Evolutionary conservation across 2,329 filamentous ascomycete genomes (phyloP).

Genomic region (Alternaria infectoria): DNA sequence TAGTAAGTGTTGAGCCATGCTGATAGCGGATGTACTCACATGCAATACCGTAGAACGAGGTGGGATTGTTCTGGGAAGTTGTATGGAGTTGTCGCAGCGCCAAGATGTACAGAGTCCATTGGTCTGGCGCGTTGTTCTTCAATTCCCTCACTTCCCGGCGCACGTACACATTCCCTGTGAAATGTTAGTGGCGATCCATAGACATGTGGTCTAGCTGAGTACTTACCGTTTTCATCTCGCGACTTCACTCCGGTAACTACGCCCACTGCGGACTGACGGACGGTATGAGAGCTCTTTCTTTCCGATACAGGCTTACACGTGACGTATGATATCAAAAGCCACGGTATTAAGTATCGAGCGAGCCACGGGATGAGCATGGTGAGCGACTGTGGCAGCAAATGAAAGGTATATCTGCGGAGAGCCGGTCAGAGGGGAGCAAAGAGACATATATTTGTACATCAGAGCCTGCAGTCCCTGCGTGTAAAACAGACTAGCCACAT

Average conservation of each 20-base stretch:
- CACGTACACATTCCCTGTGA: slow-evolving; percentile 35
- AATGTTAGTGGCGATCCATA: neutral
- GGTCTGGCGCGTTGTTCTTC: slow-evolving; percentile 61
- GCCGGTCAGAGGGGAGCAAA: neutral
- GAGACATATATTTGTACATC: neutral
- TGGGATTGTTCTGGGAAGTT: slow-evolving; percentile 64
- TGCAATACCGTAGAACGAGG: slow-evolving; percentile 79
- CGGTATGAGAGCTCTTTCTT: neutral
- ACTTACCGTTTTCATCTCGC: slow-evolving; percentile 26
- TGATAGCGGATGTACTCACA: slow-evolving; percentile 56
- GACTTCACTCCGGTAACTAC: slow-evolving; percentile 28
- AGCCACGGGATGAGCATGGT: slow-evolving; percentile 14
- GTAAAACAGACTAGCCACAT: neutral
- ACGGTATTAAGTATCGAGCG: neutral
- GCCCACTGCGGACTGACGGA: slow-evolving; percentile 9
- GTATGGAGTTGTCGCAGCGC: slow-evolving; percentile 74
- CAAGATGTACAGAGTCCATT: slow-evolving; percentile 78
- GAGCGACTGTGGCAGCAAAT: neutral
- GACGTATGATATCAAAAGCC: slow-evolving; percentile 8
- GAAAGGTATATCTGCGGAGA: neutral
- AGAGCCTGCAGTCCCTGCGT: neutral
- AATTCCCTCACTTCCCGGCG: slow-evolving; percentile 74
- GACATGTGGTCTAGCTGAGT: accelerated
- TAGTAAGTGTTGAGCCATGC: neutral
- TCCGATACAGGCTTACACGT: slow-evolving; percentile 10